phyloP scores from a whole-genome alignment of 768 basidiomycete species.

The Lentinula lateritia region DNA sequence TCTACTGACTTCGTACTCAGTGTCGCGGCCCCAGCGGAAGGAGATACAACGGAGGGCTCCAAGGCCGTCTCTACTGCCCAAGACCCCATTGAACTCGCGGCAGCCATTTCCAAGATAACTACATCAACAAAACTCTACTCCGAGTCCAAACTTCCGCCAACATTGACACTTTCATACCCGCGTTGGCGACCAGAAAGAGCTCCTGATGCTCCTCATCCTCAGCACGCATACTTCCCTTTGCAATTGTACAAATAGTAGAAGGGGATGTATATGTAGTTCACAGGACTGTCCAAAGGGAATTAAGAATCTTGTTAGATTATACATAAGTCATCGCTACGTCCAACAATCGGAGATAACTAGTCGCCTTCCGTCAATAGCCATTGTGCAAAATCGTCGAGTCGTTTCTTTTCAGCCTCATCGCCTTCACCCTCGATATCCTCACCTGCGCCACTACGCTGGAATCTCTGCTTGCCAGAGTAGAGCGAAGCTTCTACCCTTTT shows the following conservation, averaged over 20 bases:
- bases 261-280: neutral
- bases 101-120: slow-evolving; percentile 66
- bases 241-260: slow-evolving; percentile 45
- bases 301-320: neutral
- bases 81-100: slow-evolving; percentile 55
- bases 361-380: slow-evolving; percentile 86
- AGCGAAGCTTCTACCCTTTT: slow-evolving; percentile 77
- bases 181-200: slow-evolving; percentile 72
- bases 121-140: slow-evolving; percentile 53
- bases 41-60: slow-evolving; percentile 28
- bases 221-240: slow-evolving; percentile 84
- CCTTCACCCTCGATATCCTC: slow-evolving; percentile 61
- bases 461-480: slow-evolving; percentile 77
- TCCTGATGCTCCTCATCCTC: slow-evolving; percentile 78
- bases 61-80: slow-evolving; percentile 40
- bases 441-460: slow-evolving; percentile 65
- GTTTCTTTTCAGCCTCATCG: slow-evolving; percentile 74
- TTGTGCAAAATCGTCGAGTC: slow-evolving; percentile 81
- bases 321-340: neutral
- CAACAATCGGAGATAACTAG: slow-evolving; percentile 18
- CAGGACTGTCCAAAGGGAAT: neutral
- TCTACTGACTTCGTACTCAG: slow-evolving; percentile 24
- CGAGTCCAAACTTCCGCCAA: slow-evolving; percentile 65
- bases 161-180: slow-evolving; percentile 58
- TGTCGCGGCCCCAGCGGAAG: slow-evolving; percentile 46